phyloP scores from a whole-genome alignment of 2,329 filamentous ascomycete genomes.

The Verticillium zaregamsianum region DNA sequence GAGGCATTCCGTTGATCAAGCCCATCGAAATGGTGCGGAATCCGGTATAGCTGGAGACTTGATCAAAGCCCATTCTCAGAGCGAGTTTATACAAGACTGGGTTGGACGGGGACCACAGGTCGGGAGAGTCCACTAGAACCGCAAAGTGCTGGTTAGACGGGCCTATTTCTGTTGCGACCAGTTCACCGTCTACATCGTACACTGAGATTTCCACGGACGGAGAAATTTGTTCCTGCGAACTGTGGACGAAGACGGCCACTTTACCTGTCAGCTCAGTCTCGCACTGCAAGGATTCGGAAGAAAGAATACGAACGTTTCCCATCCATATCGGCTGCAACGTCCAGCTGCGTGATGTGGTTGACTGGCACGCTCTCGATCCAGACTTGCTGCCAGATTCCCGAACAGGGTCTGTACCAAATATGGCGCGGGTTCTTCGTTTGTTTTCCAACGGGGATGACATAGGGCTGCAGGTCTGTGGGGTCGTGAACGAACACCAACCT shows the following conservation, averaged over 20 bases:
- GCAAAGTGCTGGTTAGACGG: slow-evolving; percentile 45
- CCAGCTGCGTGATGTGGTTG: slow-evolving; percentile 53
- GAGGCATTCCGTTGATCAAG: slow-evolving; percentile 51
- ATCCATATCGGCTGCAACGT: slow-evolving; percentile 53
- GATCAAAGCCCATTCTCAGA: slow-evolving; percentile 47
- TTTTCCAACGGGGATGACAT: slow-evolving; percentile 63
- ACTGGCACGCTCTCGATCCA: slow-evolving; percentile 63
- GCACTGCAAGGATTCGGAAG: not conserved
- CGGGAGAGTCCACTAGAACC: slow-evolving; percentile 49
- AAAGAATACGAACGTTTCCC: slow-evolving; percentile 37
- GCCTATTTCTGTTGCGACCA: slow-evolving; percentile 39
- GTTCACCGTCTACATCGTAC: slow-evolving; percentile 28
- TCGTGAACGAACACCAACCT: slow-evolving; percentile 64
- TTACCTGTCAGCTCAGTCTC: slow-evolving; percentile 1
- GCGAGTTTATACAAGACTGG: slow-evolving; percentile 63
- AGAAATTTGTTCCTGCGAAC: slow-evolving; percentile 25
- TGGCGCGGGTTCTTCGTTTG: slow-evolving; percentile 52
- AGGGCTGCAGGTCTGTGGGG: slow-evolving; percentile 54
- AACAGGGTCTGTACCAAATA: slow-evolving; percentile 70
- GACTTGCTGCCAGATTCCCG: slow-evolving; percentile 71
- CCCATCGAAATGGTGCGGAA: slow-evolving; percentile 61
- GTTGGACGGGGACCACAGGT: slow-evolving; percentile 61
- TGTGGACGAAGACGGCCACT: slow-evolving; percentile 56
- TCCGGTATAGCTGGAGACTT: slow-evolving; percentile 61
- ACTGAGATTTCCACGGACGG: slow-evolving; percentile 32